A percentile compares a stretch with the other conserved stretches of the same genome.
These are phyloP conservation scores for Fusarium keratoplasticum DNA, from an alignment of 2,329 filamentous ascomycete genomes.

Conservation along the genomic window DNA sequence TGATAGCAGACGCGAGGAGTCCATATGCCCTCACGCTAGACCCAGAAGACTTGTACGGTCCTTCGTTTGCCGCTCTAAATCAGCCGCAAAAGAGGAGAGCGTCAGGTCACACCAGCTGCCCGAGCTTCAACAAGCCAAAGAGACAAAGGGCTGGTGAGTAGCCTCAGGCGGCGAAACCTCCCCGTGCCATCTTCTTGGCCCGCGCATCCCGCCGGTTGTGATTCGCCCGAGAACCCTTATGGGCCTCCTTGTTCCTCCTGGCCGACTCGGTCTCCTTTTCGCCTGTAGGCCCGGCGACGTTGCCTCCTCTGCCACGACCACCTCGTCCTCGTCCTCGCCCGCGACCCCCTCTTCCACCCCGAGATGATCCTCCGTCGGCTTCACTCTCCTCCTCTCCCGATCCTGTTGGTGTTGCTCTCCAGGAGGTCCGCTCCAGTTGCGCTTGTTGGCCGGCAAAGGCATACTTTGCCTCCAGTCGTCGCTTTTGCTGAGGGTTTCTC, in stretches of 20 bases:
- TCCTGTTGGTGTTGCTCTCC: constrained; percentile 64
- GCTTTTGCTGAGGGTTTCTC: constrained; percentile 76
- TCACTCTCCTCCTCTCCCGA: constrained; percentile 70
- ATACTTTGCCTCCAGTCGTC: constrained; percentile 77
- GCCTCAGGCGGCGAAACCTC: constrained; percentile 52
- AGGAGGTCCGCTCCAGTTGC: constrained; percentile 74
- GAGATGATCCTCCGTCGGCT: constrained; percentile 55
- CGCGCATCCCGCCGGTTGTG: constrained; percentile 83
- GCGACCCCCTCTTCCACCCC: constrained; percentile 61
- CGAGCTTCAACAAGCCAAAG: constrained; percentile 27
- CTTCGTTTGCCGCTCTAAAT: constrained; percentile 2
- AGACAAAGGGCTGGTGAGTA: constrained; percentile 30
- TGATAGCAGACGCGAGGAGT: constrained; percentile 51
- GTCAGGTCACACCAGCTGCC: neutral
- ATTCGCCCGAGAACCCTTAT: constrained; percentile 84
- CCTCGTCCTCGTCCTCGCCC: constrained; percentile 63
- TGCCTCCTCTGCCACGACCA: constrained; percentile 63
- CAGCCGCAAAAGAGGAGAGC: constrained; percentile 36
- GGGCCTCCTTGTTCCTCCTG: constrained; percentile 82
- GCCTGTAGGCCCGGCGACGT: constrained; percentile 72
- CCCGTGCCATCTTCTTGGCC: constrained; percentile 73
- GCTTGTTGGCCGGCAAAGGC: constrained; percentile 75
- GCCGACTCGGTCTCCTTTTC: constrained; percentile 80
- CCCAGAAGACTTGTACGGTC: constrained; percentile 48
- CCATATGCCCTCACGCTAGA: constrained; percentile 53